Percentiles rank a stretch among this genome's conserved stretches.
phyloP scores from a whole-genome alignment of 2,329 filamentous ascomycete species.

The Dendrostoma leiphaemia region DNA sequence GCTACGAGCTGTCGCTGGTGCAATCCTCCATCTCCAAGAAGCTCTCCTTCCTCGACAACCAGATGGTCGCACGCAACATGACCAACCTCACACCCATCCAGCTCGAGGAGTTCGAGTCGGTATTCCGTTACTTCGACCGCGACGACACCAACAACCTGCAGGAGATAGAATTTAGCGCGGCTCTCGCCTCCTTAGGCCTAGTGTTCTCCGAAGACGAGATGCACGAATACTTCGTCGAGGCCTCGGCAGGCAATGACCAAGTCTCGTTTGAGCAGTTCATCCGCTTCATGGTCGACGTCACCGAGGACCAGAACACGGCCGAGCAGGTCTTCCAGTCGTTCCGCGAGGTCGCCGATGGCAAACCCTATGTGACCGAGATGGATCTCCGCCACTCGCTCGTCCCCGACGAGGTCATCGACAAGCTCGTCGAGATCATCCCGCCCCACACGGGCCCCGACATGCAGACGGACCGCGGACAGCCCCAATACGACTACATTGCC shows the following conservation, averaged over 20 bases:
- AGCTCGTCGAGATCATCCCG: conserved; percentile 85
- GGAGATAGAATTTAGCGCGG: conserved; percentile 94
- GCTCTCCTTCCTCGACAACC: conserved; percentile 93
- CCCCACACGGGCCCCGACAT: conserved; percentile 80
- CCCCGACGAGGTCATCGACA: conserved; percentile 94
- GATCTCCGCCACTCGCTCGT: conserved; percentile 93
- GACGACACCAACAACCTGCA: conserved; percentile 86
- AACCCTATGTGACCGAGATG: conserved; percentile 98
- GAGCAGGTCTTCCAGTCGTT: conserved; percentile 99
- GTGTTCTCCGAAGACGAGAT: conserved; percentile 98
- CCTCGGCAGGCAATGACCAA: conserved; percentile 72
- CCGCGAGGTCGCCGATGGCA: conserved; percentile 94
- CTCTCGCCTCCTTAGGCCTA: conserved; percentile 87
- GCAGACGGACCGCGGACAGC: conserved; percentile 76
- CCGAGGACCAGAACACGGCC: conserved; percentile 97
- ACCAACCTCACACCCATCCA: conserved; percentile 98
- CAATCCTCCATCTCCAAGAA: conserved; percentile 94
- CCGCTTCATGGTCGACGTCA: conserved; percentile 98
- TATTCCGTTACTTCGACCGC: conserved; percentile 96
- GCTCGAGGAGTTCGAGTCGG: conserved; percentile 96
- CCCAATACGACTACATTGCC: conserved; percentile 93
- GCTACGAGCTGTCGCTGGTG: conserved; percentile 89
- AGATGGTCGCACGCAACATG: conserved; percentile 98
- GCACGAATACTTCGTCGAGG: conserved; percentile 90
- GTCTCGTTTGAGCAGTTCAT: conserved; percentile 99